Evolutionary conservation across 176 grass and related monocot species (phyloP).

Genomic region (Alloteropsis semialata): DNA sequence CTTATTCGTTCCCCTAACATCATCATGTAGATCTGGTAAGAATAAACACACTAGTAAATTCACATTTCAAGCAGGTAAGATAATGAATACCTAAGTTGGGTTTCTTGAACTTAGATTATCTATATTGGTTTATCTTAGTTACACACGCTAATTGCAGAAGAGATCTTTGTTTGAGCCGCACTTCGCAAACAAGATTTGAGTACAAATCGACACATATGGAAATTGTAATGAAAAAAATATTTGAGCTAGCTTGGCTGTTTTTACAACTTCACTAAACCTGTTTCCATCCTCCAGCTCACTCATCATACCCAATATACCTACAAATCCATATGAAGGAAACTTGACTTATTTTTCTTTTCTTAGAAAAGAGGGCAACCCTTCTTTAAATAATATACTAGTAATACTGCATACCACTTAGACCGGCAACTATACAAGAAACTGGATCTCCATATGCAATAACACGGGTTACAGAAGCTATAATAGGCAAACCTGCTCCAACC

Average conservation of each 20-base stretch:
- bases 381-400: conserved; percentile 12
- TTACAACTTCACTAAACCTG: conserved; percentile 79
- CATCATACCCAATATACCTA: conserved; percentile 96
- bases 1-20: conserved; percentile 85
- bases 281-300: conserved; percentile 89
- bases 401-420: conserved; percentile 92
- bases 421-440: conserved; percentile 72
- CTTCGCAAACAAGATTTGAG: neutral
- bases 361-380: neutral
- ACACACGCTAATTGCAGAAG: neutral
- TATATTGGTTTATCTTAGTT: neutral
- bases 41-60: conserved; percentile 16
- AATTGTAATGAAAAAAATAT: neutral
- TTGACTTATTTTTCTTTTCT: neutral
- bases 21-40: conserved; percentile 88
- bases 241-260: conserved; percentile 56
- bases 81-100: neutral
- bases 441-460: conserved; percentile 80
- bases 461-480: conserved; percentile 85
- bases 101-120: neutral
- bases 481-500: conserved; percentile 93
- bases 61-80: conserved; percentile 3
- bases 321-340: conserved; percentile 6
- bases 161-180: neutral
- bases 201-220: neutral